These are phyloP conservation scores for Penicillium brevicompactum DNA, from an alignment of 2,329 filamentous ascomycete genomes.

Conservation along the genomic window DNA sequence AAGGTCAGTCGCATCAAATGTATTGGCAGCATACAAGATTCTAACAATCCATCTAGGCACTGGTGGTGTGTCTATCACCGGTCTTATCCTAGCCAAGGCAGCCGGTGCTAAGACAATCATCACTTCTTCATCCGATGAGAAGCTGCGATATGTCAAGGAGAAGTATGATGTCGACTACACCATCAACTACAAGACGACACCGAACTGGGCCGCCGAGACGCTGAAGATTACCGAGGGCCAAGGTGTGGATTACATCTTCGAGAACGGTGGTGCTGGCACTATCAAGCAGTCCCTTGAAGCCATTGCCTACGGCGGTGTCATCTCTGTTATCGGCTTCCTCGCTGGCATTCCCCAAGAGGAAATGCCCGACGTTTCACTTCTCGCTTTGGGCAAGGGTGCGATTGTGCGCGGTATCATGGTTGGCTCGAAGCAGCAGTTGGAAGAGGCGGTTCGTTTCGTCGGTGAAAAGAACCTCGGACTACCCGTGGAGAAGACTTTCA, in stretches of 20 bases:
- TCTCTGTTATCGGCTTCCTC: slow-evolving; percentile 13
- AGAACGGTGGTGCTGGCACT: slow-evolving; percentile 46
- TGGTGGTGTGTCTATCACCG: slow-evolving; percentile 46
- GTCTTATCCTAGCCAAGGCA: slow-evolving; percentile 46
- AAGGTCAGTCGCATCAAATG: slow-evolving; percentile 24
- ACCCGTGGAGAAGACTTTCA: slow-evolving; percentile 41
- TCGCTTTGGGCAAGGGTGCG: slow-evolving; percentile 27
- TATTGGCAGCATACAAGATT: neutral
- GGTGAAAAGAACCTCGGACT: slow-evolving; percentile 24
- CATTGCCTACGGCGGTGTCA: slow-evolving; percentile 4
- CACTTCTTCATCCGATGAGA: slow-evolving; percentile 48
- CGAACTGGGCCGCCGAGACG: slow-evolving; percentile 10
- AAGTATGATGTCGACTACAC: slow-evolving; percentile 47
- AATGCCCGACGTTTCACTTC: slow-evolving; percentile 9
- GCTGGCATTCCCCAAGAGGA: neutral
- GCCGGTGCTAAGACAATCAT: slow-evolving; percentile 48
- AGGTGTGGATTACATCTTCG: slow-evolving; percentile 46
- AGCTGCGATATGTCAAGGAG: slow-evolving; percentile 16
- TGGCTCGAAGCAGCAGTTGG: slow-evolving; percentile 40
- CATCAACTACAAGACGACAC: slow-evolving; percentile 49
- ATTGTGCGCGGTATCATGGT: slow-evolving; percentile 40
- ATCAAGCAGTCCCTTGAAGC: slow-evolving; percentile 34
- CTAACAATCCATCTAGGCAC: slow-evolving; percentile 38
- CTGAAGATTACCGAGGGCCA: slow-evolving; percentile 36
- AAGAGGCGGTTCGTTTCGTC: slow-evolving; percentile 39